Evolutionary conservation across 352 stramenopile genomes (phyloP).

Genomic region (Globisporangium sylvaticum): DNA sequence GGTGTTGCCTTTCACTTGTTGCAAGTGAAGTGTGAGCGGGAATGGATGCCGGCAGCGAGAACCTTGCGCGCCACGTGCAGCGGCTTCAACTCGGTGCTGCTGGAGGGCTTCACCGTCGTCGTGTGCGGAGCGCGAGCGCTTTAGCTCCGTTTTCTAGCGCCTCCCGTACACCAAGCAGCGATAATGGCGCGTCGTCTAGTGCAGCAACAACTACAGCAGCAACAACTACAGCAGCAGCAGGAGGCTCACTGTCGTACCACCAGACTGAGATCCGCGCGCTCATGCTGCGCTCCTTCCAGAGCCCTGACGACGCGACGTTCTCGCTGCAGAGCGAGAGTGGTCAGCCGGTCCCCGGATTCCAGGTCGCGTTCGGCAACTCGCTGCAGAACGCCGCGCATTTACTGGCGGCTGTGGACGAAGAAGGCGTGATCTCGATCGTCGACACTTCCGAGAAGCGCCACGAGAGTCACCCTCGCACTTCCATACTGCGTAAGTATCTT

Average conservation of each 20-base stretch:
- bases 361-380: conserved; percentile 39
- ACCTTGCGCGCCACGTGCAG: conserved; percentile 29
- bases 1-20: conserved; percentile 1
- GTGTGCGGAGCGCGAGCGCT: not conserved
- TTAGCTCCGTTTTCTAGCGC: not conserved
- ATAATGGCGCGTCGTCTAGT: not conserved
- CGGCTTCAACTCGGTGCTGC: conserved; percentile 35
- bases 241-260: conserved; percentile 1
- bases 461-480: not conserved
- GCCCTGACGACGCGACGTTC: conserved; percentile 10
- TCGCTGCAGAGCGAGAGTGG: conserved; percentile 12
- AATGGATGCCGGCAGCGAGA: conserved; percentile 14
- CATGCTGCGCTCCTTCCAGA: conserved; percentile 36
- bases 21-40: not conserved
- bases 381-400: conserved; percentile 15
- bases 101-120: conserved; percentile 19
- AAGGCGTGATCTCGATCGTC: conserved; percentile 44
- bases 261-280: conserved; percentile 22
- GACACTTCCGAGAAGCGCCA: conserved; percentile 23
- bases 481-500: conserved; percentile 8
- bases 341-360: conserved; percentile 40
- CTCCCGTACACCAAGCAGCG: not conserved
- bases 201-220: not conserved
- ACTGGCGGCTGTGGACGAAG: conserved; percentile 52
- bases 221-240: not conserved